Base-by-base conservation (phyloP, 257 asterid species). In the Lantana camara region DNA sequence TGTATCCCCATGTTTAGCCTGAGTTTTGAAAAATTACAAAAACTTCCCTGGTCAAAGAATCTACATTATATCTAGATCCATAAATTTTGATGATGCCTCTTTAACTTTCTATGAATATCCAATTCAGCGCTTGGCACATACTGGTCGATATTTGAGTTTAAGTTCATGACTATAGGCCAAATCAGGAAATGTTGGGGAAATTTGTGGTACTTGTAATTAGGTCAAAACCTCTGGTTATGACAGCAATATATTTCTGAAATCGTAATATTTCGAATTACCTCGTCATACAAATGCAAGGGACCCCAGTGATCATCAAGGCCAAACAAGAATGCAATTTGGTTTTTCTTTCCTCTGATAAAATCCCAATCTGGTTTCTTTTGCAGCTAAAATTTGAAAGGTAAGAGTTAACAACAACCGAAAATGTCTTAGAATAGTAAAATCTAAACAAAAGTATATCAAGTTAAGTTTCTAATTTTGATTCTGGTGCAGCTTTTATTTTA, bases 281-380 rank as follows among this genome's bases (percentile, higher is more conserved):
- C 95, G 75, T 87, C 88, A 19, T 70, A 80, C 59, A 89, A 46
- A 63, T 82, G 88, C 75, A 85, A 48, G 38, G 98, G 97, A 79
- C 91, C 98, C 98, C 98, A 93, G 73, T 93, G 98, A 79, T 93
- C 97, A 24, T 87, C 87, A 32, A 35, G 61, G 32, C 98, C 97
- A 49, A 89, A 93, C 71, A 93, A 67, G 74, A 93, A 85, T 16
- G 95, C 83, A 41, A 89, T 59, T 73, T 79, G 82, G 60, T 61
- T 81, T 64, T 79, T 78, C 76, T 81, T 86, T 60, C 64, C 77
- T 66, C 83, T 72, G 67, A 92, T 58, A 73, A 87, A 87, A 60
- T 85, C 80, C 88, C 82, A 85, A 55, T 89, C 98, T 56, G 88
- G 95, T 70, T 68, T 69, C 69, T 75, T 77, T 40, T 86, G 57